Percentiles rank a stretch among this genome's conserved stretches.
Conservation (phyloP, 2,329 filamentous ascomycete species). For the Macroventuria anomochaeta region DNA sequence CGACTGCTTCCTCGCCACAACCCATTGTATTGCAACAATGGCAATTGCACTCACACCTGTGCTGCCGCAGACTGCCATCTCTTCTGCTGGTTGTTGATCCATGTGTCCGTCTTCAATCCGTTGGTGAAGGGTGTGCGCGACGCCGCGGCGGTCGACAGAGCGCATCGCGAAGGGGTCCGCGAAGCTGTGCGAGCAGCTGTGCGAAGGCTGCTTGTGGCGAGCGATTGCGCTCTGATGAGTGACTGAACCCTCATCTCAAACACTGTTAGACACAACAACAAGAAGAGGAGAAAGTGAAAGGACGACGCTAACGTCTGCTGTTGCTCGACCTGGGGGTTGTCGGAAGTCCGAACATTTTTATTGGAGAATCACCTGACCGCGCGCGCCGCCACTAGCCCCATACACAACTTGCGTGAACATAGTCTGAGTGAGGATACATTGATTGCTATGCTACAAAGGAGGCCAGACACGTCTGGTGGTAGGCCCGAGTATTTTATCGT, state of each 20-base stretch:
- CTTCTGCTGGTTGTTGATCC: constrained; percentile 40
- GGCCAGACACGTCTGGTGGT: not conserved
- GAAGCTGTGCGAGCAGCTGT: constrained; percentile 32
- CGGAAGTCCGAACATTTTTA: constrained; percentile 24
- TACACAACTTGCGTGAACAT: not conserved
- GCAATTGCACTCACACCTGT: constrained; percentile 43
- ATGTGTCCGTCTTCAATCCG: constrained; percentile 39
- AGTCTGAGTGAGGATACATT: constrained; percentile 21
- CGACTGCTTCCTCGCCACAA: constrained; percentile 13
- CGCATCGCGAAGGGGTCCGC: constrained; percentile 38
- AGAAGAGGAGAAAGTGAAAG: constrained; percentile 28
- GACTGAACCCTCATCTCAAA: constrained; percentile 46
- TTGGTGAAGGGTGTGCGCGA: constrained; percentile 37
- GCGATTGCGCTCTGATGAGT: constrained; percentile 43
- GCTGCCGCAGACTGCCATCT: constrained; percentile 49
- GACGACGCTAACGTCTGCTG: constrained; percentile 37
- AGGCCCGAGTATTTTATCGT: not conserved
- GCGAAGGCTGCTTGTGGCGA: constrained; percentile 40
- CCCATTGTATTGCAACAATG: not conserved
- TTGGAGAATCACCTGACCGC: constrained; percentile 27
- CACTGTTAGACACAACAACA: constrained; percentile 18
- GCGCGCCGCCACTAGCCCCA: constrained; percentile 2
- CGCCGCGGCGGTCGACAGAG: constrained; percentile 42
- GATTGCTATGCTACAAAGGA: constrained; percentile 25
- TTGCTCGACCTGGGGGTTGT: constrained; percentile 20